These are phyloP conservation scores for Zoysia japonica DNA, from an alignment of 176 grass and related monocot genomes.

Conservation along the genomic window DNA sequence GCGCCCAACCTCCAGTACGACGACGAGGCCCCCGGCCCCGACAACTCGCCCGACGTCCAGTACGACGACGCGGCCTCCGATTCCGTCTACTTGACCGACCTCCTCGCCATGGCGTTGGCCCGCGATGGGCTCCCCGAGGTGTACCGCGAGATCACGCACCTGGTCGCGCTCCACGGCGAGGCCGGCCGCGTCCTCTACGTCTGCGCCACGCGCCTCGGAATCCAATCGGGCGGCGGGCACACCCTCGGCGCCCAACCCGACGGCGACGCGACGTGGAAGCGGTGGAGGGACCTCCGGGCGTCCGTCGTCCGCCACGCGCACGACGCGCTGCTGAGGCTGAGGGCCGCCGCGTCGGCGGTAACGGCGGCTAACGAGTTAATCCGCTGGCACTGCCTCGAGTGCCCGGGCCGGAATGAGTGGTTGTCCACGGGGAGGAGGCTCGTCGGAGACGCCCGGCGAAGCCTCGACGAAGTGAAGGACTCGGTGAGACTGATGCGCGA, in stretches of 20 bases:
- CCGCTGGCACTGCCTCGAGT: constrained; percentile 1
- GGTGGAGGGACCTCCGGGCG: constrained; percentile 10
- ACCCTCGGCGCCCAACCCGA: not conserved
- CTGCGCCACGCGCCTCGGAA: constrained; percentile 30
- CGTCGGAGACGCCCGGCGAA: constrained; percentile 26
- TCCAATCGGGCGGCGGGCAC: not conserved
- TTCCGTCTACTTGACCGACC: not conserved
- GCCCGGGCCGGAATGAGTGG: constrained; percentile 5
- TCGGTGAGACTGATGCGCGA: constrained; percentile 35
- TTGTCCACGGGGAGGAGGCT: not conserved
- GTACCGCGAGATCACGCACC: constrained; percentile 46
- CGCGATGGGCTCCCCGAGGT: not conserved
- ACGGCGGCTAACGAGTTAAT: constrained; percentile 34
- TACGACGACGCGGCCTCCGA: not conserved
- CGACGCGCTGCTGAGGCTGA: constrained; percentile 29
- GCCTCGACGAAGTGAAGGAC: constrained; percentile 32
- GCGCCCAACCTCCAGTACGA: not conserved
- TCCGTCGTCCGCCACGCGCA: constrained; percentile 28
- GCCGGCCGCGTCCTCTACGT: constrained; percentile 29
- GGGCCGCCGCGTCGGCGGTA: constrained; percentile 23
- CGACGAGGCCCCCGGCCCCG: not conserved
- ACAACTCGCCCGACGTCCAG: too few species aligned
- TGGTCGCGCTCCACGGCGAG: constrained; percentile 39
- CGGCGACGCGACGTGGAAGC: not conserved
- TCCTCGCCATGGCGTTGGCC: constrained; percentile 25